phyloP scores from a whole-genome alignment of 2,329 filamentous ascomycete species.

The Fusarium pininemorale region DNA sequence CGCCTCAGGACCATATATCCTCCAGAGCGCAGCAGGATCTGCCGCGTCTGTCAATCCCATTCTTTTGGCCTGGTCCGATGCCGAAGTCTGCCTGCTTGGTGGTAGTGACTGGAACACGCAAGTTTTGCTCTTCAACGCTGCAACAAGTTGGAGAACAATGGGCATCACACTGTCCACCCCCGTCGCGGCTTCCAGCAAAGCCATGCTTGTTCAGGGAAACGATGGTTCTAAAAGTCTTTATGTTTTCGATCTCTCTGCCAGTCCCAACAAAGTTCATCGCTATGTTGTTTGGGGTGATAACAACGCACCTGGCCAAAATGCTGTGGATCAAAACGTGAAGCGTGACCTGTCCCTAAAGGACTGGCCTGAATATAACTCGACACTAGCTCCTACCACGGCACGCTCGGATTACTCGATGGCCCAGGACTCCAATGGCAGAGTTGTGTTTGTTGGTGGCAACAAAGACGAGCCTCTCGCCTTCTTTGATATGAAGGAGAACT shows the following conservation, averaged over 20 bases:
- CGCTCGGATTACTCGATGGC: conserved; percentile 76
- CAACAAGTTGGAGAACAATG: conserved; percentile 68
- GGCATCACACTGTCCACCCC: conserved; percentile 70
- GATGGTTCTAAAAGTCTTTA: conserved; percentile 83
- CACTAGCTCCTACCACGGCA: conserved; percentile 69
- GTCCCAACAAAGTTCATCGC: conserved; percentile 79
- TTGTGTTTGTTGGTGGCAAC: conserved; percentile 83
- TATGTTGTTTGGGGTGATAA: conserved; percentile 71
- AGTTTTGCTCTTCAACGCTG: conserved; percentile 76
- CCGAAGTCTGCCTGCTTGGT: conserved; percentile 77
- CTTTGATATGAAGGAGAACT: conserved; percentile 79
- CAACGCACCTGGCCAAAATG: conserved; percentile 62
- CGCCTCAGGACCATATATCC: conserved; percentile 70
- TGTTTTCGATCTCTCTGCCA: conserved; percentile 77
- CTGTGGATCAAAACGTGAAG: conserved; percentile 51
- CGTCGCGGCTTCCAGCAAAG: conserved; percentile 64
- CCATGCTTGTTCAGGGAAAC: conserved; percentile 72
- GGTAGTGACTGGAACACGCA: conserved; percentile 69
- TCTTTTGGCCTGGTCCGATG: conserved; percentile 77
- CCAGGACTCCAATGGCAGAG: conserved; percentile 69
- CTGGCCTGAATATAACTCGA: conserved; percentile 84
- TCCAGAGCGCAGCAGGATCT: conserved; percentile 67
- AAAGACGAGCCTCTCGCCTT: conserved; percentile 73
- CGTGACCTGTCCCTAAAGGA: conserved; percentile 63
- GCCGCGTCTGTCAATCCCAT: conserved; percentile 73